Conservation (phyloP, 192 early-diverging fungal genomes). For the Linnemannia hyalina region DNA sequence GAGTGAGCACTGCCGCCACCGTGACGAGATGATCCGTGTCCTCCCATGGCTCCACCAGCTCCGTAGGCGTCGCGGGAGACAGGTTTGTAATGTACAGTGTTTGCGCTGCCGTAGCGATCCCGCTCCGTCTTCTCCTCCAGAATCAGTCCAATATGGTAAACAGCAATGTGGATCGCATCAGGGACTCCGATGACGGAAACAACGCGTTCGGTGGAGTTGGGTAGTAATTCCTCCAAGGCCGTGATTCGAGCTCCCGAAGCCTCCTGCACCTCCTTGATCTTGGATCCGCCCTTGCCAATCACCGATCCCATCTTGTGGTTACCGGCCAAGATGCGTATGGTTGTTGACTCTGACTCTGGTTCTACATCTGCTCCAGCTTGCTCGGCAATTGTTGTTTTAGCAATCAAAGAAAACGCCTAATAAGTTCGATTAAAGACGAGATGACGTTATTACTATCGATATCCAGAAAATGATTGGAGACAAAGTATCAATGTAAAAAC, state of each 20-base stretch:
- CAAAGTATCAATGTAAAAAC: background rate
- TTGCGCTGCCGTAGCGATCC: slow-evolving; percentile 61
- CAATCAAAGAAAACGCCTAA: slow-evolving; percentile 84
- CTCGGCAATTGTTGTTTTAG: slow-evolving; percentile 75
- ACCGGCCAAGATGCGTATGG: slow-evolving; percentile 87
- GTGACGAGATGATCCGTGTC: background rate
- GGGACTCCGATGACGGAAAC: slow-evolving; percentile 84
- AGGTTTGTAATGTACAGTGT: slow-evolving; percentile 78
- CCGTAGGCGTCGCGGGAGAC: slow-evolving; percentile 30
- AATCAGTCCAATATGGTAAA: slow-evolving; percentile 81
- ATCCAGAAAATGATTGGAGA: background rate
- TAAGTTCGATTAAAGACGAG: background rate
- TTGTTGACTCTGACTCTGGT: slow-evolving; percentile 57
- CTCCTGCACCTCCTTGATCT: slow-evolving; percentile 94
- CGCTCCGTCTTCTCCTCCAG: slow-evolving; percentile 71
- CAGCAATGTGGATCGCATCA: slow-evolving; percentile 85
- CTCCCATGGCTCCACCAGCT: slow-evolving; percentile 19
- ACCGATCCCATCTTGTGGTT: slow-evolving; percentile 88
- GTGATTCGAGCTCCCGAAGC: slow-evolving; percentile 80
- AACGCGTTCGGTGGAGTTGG: slow-evolving; percentile 91
- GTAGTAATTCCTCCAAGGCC: slow-evolving; percentile 88
- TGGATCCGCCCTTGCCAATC: slow-evolving; percentile 87
- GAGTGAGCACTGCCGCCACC: slow-evolving; percentile 8
- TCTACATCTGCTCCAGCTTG: slow-evolving; percentile 59
- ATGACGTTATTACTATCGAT: background rate